phyloP scores from a whole-genome alignment of 2,329 filamentous ascomycete species.

The Apiospora phragmitis region DNA sequence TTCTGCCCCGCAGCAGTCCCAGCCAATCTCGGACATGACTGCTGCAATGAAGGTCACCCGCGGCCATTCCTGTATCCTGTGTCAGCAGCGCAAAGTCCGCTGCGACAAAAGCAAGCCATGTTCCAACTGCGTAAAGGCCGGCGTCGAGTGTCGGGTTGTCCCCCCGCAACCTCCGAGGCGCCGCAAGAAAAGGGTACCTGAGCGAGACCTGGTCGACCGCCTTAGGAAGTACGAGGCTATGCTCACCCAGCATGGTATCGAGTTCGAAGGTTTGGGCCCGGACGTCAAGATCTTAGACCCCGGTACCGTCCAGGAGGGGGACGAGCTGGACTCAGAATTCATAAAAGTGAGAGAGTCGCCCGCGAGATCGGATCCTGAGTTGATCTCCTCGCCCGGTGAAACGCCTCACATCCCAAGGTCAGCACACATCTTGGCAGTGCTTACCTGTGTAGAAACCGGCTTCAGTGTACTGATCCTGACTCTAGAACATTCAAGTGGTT shows the following conservation, averaged over 20 bases:
- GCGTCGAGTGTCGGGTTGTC: constrained; percentile 61
- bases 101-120: constrained; percentile 75
- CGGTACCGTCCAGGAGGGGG: constrained; percentile 49
- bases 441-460: constrained; percentile 15
- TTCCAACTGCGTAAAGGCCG: constrained; percentile 64
- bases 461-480: not conserved
- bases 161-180: constrained; percentile 58
- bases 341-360: constrained; percentile 52
- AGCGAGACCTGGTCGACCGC: constrained; percentile 70
- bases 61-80: constrained; percentile 67
- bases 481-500: constrained; percentile 48
- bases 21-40: constrained; percentile 35
- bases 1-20: constrained; percentile 17
- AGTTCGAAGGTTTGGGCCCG: constrained; percentile 67
- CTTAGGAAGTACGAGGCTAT: constrained; percentile 68
- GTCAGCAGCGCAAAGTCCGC: constrained; percentile 74
- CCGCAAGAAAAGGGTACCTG: constrained; percentile 64
- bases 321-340: constrained; percentile 58
- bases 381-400: constrained; percentile 29
- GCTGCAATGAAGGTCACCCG: constrained; percentile 56
- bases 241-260: constrained; percentile 64
- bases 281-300: constrained; percentile 43
- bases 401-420: constrained; percentile 30
- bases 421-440: constrained; percentile 2
- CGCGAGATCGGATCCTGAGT: constrained; percentile 40